Base-by-base conservation (phyloP, 495 filamentous ascomycete genomes). In the Neurospora africana region DNA sequence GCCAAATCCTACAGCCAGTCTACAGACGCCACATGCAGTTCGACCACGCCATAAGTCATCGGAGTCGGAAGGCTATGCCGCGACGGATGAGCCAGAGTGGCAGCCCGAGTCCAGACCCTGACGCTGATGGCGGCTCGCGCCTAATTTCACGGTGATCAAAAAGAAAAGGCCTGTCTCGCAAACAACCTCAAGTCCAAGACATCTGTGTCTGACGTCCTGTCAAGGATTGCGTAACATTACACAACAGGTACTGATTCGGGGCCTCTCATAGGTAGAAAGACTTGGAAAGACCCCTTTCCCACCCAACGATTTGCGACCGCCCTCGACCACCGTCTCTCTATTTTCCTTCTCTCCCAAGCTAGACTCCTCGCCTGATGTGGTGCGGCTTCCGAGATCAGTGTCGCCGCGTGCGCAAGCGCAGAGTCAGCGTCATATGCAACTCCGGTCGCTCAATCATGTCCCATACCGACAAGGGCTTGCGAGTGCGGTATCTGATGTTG, bases 361-460 rank as follows among this genome's bases (percentile, higher is more conserved):
- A 33, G 53, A 9, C 69, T 33, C 8, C 13, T 21, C 8, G 9
- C 3, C 17, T 70, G 23, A 8, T 35, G n/a, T 10, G 69, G 69
- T 70, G 69, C 69, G 36, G 69, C 69, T 70, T 70, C 69, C 69
- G 69, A 47, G 23, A 30, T 41, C 23, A 21, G 30, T 41, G 30
- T 58, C 7, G 13, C 6, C 53, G 15, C 23, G 53, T 65, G 23
- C 15, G 27, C 15, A 65, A 65, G 27, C 9, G 6, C 27, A 65
- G 23, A 33, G 27, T 10, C 13, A 61, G 30, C 39, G 40, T 70
- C 69, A 58, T 47, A 53, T 58, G 30, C 40, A 30, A 33, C 39
- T 36, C 27, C 27, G 40, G 30, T 13, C 27, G 23, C 27, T 70
- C 23, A 47, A 53, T 58, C 27, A 41, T 4, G 19, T 30, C 2